These are phyloP conservation scores for Graphilbum fragrans DNA, from an alignment of 2,329 filamentous ascomycete genomes.

Conservation along the genomic window DNA sequence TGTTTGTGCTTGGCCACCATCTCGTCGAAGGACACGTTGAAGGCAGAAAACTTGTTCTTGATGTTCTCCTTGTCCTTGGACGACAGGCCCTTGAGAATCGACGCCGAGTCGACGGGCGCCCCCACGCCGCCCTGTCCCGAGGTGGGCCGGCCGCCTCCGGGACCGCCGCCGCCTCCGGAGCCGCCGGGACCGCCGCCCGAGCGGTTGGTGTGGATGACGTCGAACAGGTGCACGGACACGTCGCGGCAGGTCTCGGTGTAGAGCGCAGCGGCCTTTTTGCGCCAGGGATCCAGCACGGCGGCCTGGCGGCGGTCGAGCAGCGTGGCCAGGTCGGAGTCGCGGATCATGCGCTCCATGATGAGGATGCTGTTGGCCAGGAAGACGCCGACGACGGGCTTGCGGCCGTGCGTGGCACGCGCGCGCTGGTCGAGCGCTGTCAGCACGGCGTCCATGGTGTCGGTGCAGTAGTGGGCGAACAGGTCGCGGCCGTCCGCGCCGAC, in stretches of 20 bases:
- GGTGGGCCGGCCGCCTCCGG: constrained; percentile 41
- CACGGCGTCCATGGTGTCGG: constrained; percentile 76
- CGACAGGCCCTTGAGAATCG: constrained; percentile 69
- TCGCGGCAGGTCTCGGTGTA: constrained; percentile 88
- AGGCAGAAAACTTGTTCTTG: constrained; percentile 88
- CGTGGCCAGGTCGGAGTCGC: constrained; percentile 62
- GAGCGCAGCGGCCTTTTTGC: constrained; percentile 69
- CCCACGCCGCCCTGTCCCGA: constrained; percentile 47
- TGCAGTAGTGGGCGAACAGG: constrained; percentile 80
- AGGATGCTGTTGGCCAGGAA: constrained; percentile 84
- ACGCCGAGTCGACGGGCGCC: constrained; percentile 57
- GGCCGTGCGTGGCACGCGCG: constrained; percentile 58
- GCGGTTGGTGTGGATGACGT: constrained; percentile 85
- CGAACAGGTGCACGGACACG: constrained; percentile 70
- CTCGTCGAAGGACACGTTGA: constrained; percentile 86
- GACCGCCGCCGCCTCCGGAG: constrained; percentile 25
- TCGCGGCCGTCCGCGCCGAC: constrained; percentile 79
- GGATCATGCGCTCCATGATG: constrained; percentile 74
- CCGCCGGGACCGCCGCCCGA: constrained; percentile 15
- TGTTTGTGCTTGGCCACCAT: constrained; percentile 71
- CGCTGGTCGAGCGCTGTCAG: constrained; percentile 66
- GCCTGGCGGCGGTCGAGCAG: constrained; percentile 56
- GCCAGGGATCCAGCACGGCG: constrained; percentile 62
- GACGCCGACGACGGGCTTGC: constrained; percentile 69
- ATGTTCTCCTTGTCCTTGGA: constrained; percentile 93